These are phyloP conservation scores for Tuber umbilicatum DNA, from an alignment of 495 filamentous ascomycete genomes.

Conservation along the genomic window DNA sequence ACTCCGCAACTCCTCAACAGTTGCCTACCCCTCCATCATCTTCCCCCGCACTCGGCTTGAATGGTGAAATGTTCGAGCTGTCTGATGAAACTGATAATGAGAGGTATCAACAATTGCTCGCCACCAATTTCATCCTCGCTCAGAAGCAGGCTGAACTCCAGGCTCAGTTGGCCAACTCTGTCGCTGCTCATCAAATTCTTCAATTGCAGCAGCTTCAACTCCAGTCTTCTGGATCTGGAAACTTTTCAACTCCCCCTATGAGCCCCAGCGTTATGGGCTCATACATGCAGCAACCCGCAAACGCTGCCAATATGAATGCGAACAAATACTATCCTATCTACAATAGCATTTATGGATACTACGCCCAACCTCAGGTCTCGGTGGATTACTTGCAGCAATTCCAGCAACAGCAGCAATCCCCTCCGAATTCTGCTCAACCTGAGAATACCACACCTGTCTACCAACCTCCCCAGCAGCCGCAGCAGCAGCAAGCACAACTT, in stretches of 20 bases:
- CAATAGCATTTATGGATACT: slow-evolving; percentile 74
- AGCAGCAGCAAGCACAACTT: slow-evolving; percentile 37
- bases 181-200: slow-evolving; percentile 34
- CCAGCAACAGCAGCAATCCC: slow-evolving; percentile 42
- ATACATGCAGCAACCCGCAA: slow-evolving; percentile 47
- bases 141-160: slow-evolving; percentile 44
- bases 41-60: slow-evolving; percentile 38
- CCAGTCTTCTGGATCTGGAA: slow-evolving; percentile 33
- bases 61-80: slow-evolving; percentile 31
- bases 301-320: slow-evolving; percentile 53
- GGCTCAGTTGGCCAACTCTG: slow-evolving; percentile 38
- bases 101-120: slow-evolving; percentile 36
- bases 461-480: slow-evolving; percentile 29
- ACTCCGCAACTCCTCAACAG: slow-evolving; percentile 17
- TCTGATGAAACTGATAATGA: slow-evolving; percentile 33
- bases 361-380: slow-evolving; percentile 51
- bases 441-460: slow-evolving; percentile 7
- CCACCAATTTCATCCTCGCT: slow-evolving; percentile 38
- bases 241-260: slow-evolving; percentile 44
- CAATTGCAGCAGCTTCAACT: slow-evolving; percentile 50
- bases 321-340: slow-evolving; percentile 70
- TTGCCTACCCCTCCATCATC: slow-evolving; percentile 38
- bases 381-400: slow-evolving; percentile 50
- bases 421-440: slow-evolving; percentile 10
- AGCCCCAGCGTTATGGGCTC: slow-evolving; percentile 46